Evolutionary conservation across 2,329 filamentous ascomycete species (phyloP).

Genomic region (Colletotrichum graminicola): DNA sequence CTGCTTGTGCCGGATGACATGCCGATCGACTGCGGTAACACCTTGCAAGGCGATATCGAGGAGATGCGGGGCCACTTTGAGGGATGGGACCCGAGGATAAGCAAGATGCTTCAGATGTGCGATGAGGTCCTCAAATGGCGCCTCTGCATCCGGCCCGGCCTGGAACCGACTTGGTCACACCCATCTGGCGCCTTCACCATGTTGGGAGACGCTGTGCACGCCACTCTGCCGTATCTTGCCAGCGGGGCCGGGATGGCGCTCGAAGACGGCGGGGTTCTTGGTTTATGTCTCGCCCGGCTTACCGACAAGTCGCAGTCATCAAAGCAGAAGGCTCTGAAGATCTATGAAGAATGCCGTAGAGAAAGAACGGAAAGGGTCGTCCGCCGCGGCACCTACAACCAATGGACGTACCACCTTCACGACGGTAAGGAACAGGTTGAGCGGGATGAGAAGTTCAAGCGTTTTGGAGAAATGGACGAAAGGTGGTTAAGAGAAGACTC

Average conservation of each 20-base stretch:
- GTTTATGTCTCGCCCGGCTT: slow-evolving; percentile 64
- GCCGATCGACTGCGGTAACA: slow-evolving; percentile 45
- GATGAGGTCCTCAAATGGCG: slow-evolving; percentile 72
- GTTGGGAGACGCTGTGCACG: slow-evolving; percentile 74
- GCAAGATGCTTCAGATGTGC: slow-evolving; percentile 68
- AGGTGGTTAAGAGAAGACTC: slow-evolving; percentile 47
- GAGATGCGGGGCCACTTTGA: slow-evolving; percentile 62
- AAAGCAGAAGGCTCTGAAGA: slow-evolving; percentile 51
- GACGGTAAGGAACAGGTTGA: slow-evolving; percentile 69
- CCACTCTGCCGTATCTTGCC: slow-evolving; percentile 73
- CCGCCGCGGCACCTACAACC: slow-evolving; percentile 69
- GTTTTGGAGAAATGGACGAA: slow-evolving; percentile 49
- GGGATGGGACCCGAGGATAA: slow-evolving; percentile 69
- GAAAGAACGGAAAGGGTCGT: slow-evolving; percentile 71
- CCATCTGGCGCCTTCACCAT: slow-evolving; percentile 67
- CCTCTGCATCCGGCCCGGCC: slow-evolving; percentile 66
- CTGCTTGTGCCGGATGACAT: slow-evolving; percentile 61
- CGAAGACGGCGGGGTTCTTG: slow-evolving; percentile 70
- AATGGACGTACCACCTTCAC: slow-evolving; percentile 71
- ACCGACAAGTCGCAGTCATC: slow-evolving; percentile 53
- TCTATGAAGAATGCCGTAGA: slow-evolving; percentile 70
- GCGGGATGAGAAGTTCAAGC: slow-evolving; percentile 57
- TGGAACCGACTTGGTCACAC: slow-evolving; percentile 67
- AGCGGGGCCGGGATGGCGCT: slow-evolving; percentile 69
- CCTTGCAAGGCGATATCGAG: slow-evolving; percentile 62